phyloP scores from a whole-genome alignment of 2,329 filamentous ascomycete genomes.

The Fusarium oxysporum region DNA sequence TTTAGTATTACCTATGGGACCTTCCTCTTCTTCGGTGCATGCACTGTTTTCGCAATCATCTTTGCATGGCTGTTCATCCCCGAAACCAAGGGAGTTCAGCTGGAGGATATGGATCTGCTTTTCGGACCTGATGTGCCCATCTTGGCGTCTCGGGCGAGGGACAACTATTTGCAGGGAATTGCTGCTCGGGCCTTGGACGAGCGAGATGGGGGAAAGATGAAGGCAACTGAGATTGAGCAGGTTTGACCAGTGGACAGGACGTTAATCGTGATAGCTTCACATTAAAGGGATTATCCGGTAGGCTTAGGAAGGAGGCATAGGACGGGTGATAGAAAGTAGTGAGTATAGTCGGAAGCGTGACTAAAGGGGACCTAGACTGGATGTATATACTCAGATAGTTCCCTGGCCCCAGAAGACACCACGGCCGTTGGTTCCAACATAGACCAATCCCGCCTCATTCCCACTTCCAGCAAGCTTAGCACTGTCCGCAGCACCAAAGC shows the following conservation, averaged over 20 bases:
- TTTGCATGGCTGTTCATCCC: background rate
- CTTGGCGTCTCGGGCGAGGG: background rate
- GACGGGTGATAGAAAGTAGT: accelerated
- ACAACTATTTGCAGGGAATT: background rate
- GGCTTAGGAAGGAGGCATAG: accelerated
- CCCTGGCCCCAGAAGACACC: constrained; percentile 53
- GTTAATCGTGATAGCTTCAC: accelerated
- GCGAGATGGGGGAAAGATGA: accelerated
- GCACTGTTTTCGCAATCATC: background rate
- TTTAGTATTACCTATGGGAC: background rate
- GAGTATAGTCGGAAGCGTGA: background rate
- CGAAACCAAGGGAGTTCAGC: background rate
- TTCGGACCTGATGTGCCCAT: background rate
- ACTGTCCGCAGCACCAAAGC: constrained; percentile 58
- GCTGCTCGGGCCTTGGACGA: background rate
- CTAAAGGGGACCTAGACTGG: background rate
- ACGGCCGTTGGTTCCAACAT: constrained; percentile 63
- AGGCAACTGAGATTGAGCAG: background rate
- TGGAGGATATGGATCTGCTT: background rate
- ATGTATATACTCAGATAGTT: background rate
- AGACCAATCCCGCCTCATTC: constrained; percentile 59
- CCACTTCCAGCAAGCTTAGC: constrained; percentile 57
- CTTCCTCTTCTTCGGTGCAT: background rate
- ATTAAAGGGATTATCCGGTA: accelerated
- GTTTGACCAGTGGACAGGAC: background rate